phyloP scores from a whole-genome alignment of 345 rosid species.

The Noccaea bulbosa region DNA sequence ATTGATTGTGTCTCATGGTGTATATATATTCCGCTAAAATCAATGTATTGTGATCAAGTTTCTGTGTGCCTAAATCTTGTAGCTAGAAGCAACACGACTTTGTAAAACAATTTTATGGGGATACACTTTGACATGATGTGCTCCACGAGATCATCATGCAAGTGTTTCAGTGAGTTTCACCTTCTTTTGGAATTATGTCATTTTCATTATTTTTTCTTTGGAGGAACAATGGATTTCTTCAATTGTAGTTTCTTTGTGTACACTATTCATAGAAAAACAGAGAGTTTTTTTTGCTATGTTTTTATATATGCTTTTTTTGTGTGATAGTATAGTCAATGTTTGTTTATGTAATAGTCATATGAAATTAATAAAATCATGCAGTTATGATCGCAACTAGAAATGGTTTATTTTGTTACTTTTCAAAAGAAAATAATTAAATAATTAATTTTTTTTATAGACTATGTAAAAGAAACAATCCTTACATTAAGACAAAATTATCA shows the following conservation, averaged over 20 bases:
- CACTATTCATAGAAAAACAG: no score
- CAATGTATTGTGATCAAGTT: background rate
- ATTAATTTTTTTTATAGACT: no score
- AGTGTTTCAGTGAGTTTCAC: background rate
- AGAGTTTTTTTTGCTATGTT: no score
- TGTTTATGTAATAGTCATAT: no score
- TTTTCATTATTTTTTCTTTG: background rate
- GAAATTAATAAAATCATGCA: no score
- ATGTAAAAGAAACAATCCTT: no score
- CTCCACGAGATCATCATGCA: background rate
- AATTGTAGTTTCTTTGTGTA: background rate
- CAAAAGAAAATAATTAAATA: no score
- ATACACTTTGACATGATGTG: background rate
- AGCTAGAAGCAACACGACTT: background rate
- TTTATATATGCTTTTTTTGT: no score
- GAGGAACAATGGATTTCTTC: background rate
- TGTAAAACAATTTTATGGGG: background rate
- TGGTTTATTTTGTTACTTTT: no score
- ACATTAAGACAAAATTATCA: no score
- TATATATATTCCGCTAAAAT: background rate
- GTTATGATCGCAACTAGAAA: no score
- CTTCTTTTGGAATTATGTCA: background rate
- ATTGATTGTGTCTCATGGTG: background rate
- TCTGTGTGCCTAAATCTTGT: background rate
- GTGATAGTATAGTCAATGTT: no score